phyloP scores from a whole-genome alignment of 805 yeast genomes.

The Hagleromyces aurorensis region DNA sequence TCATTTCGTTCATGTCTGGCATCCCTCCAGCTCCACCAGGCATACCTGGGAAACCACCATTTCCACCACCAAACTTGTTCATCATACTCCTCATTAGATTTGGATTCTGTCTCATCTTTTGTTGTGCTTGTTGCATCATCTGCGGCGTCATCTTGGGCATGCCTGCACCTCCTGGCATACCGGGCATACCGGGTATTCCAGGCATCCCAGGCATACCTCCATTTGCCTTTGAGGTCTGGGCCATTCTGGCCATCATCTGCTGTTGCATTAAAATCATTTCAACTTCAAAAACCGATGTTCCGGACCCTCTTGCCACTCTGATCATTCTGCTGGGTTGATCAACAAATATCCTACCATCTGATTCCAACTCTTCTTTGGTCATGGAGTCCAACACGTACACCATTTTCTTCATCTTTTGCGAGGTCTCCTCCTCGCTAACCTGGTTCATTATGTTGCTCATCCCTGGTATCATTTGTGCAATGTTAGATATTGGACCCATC shows the following conservation, averaged over 20 bases:
- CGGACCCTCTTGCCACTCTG: constrained; percentile 91
- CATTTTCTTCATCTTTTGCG: constrained; percentile 78
- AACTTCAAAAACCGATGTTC: constrained; percentile 85
- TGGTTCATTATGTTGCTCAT: constrained; percentile 81
- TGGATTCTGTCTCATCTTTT: constrained; percentile 60
- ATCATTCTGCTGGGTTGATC: constrained; percentile 80
- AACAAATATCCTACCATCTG: constrained; percentile 75
- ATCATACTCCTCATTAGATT: constrained; percentile 67
- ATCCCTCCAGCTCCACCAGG: constrained; percentile 45
- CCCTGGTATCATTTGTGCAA: constrained; percentile 92
- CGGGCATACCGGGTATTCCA: constrained; percentile 58
- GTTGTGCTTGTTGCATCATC: constrained; percentile 46
- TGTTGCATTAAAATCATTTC: constrained; percentile 90
- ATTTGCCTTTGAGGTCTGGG: constrained; percentile 51
- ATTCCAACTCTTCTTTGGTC: constrained; percentile 85
- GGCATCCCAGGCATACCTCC: constrained; percentile 27
- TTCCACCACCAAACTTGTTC: constrained; percentile 61
- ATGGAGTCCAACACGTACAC: constrained; percentile 89
- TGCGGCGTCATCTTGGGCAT: constrained; percentile 37
- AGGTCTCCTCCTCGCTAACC: constrained; percentile 87
- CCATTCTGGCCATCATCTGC: constrained; percentile 91
- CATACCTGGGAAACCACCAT: constrained; percentile 27
- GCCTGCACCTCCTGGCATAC: constrained; percentile 48
- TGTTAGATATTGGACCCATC: constrained; percentile 93
- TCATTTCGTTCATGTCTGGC: constrained; percentile 61